Conservation (phyloP, 805 yeast species). For the Naumovozyma castellii region DNA sequence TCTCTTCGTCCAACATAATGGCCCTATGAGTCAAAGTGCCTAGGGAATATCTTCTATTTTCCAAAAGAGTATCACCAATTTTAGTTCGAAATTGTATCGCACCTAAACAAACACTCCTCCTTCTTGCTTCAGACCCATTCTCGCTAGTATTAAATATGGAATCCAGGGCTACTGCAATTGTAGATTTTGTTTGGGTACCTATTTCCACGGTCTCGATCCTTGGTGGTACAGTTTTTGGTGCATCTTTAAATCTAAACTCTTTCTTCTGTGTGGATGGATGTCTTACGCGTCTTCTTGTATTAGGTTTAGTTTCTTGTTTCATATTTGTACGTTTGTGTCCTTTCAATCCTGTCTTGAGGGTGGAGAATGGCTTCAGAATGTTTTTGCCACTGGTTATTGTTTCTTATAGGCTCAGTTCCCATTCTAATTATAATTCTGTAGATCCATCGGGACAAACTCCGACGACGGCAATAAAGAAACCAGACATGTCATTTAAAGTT, state of each 20-base stretch:
- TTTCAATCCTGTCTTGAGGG: too few relatives aligned
- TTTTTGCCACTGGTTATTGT: too few relatives aligned
- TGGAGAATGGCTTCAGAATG: too few relatives aligned
- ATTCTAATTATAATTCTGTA: too few relatives aligned
- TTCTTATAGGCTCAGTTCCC: too few relatives aligned
- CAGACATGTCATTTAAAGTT: too few relatives aligned
- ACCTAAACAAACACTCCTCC: neutral
- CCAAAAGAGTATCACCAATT: neutral
- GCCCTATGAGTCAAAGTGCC: neutral
- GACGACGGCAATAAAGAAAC: too few relatives aligned
- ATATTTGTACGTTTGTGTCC: too few relatives aligned
- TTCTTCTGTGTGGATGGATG: neutral
- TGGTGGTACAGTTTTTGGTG: neutral
- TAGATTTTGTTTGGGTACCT: neutral
- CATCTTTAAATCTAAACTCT: neutral
- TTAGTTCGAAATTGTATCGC: neutral
- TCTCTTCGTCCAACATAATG: neutral
- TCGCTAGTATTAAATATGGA: neutral
- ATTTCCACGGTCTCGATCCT: neutral
- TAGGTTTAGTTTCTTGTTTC: slow-evolving; percentile 3
- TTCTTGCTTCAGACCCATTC: neutral
- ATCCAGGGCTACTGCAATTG: neutral
- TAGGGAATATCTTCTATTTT: neutral
- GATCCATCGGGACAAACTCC: too few relatives aligned
- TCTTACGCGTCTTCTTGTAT: neutral